Evolutionary conservation across 192 early-diverging fungal species (phyloP).

Genomic region (Diversispora epigaea): DNA sequence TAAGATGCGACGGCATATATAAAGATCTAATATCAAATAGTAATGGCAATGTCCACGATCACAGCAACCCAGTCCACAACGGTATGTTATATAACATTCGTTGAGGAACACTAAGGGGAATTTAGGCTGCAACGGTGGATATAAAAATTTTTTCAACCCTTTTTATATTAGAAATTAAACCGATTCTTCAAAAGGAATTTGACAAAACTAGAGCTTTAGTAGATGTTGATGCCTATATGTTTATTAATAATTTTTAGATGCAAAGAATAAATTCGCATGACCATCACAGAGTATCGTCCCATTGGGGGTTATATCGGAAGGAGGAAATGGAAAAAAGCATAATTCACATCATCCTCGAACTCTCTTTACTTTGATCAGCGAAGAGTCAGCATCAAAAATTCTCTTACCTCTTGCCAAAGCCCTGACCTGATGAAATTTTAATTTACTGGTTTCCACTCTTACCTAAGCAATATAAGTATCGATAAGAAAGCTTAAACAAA

Average conservation of each 20-base stretch:
- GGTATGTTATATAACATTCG: constrained; percentile 5
- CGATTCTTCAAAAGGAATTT: not conserved
- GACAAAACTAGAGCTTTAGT: not conserved
- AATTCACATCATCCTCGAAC: not conserved
- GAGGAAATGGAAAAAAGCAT: too few relatives aligned
- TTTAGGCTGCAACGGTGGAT: not conserved
- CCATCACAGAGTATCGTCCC: too few relatives aligned
- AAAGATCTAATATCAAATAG: too few relatives aligned
- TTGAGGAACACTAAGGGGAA: not conserved
- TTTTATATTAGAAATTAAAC: not conserved
- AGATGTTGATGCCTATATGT: not conserved
- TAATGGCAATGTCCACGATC: not conserved
- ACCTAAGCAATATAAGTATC: not conserved
- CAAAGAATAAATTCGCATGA: not conserved
- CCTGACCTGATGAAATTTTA: not conserved
- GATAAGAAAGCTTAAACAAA: not conserved
- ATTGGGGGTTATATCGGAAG: too few relatives aligned
- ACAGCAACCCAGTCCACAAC: constrained; percentile 2
- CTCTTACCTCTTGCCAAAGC: constrained; percentile 16
- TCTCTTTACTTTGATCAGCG: not conserved
- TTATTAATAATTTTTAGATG: not conserved
- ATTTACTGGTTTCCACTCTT: constrained; percentile 18
- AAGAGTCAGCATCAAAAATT: constrained; percentile 23
- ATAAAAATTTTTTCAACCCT: not conserved
- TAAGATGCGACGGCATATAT: not conserved